Base-by-base conservation (phyloP, 2,329 filamentous ascomycete genomes). In the Xylariaceae sp. region DNA sequence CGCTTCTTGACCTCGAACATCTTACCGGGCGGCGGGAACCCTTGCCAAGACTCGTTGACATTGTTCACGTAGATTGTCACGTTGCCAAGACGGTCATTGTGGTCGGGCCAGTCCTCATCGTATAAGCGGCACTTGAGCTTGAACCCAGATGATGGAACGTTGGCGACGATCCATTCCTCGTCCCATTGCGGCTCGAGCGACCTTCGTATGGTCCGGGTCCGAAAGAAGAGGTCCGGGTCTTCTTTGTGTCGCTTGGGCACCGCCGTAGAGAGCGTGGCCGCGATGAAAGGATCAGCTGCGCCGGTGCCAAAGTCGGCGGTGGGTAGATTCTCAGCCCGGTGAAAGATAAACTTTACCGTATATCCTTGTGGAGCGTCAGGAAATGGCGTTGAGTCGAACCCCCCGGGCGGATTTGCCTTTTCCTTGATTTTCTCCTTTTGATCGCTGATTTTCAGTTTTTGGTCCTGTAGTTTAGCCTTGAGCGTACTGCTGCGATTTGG, bases 61-160 rank as follows among this genome's bases (percentile, higher is more conserved):
- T 71, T 66, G 11, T 77, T 71, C 0, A 88, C 82, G 16, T 80
- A 71, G 48, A 96, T 75, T 43, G 90, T 90, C 3, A 90, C 89
- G 64, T 94, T 95, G 11, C 93, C 93, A 17, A 97, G 78, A 22
- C 90, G 81, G 71, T 97, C 93, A 66, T 97, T 88, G 59, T 88
- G 83, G 67, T 97, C 89, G 1, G 86, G 83, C 33, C 86, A 84
- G 70, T 97, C 93, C 69, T 97, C 93, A 64, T 97, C 93, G 71
- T 92, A 95, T 16, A 97, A 72, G 48, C 89, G 82, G 55, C 89
- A 90, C 68, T 96, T 96, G 60, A 97, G 78, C 51, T 79, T 81
- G 72, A 96, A 96, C 4, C 92, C 92, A 0, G 81, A 83, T 0
- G 85, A 75, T 0, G 93, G 92, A 2, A 97, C 80, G 60, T 96